Evolutionary conservation across 2,329 filamentous ascomycete species (phyloP), one percentile per base, ranked within the genome.

Genomic region (Cadophora luteo-olivacea): DNA sequence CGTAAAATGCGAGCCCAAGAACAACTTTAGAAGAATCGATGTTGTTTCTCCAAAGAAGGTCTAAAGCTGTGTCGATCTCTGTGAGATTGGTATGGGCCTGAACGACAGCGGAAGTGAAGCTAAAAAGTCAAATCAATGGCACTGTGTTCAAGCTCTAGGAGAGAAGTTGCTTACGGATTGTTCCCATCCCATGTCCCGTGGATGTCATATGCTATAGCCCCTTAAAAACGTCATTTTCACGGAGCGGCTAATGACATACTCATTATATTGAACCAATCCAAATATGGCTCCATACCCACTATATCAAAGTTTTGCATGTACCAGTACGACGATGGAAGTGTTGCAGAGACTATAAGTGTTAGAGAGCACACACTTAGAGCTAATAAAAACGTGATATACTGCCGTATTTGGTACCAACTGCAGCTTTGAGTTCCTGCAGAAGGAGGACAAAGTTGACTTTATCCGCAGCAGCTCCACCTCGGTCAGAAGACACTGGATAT

Each of bases 1-100:
- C 63, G 36, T 65, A 65, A 4, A 45, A 33, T 38, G 29, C 63
- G 12, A 45, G 29, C 9, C 63, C 63, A 6, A 65, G 38, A 1
- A 58, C 63, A 19, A 65, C 52, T 19, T 65, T 48, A 8, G 12
- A n/a, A 11, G 63, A 8, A 1, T 7, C 24, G 7, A 65, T 16
- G 14, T 25, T 25, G 8, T 16, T 19, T 7, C 63, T 33, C 63
- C 63, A 65, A 6, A 57, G 29, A 9, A 80, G 78, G 0, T 78
- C 63, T 0, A 80, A 74, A 5, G 33, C 67, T 1, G 14, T 16
- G 12, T 72, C 64, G 22, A 84, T 82, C 58, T 83, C 82, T 0
- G 75, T 77, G 1, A 84, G 75, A 57, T 84, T 78, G 0, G 82
- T 78, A 22, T 84, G 82, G 24, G 52, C n/a, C n/a, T n/a, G n/a